Conservation (phyloP, 2,329 filamentous ascomycete species). For the Hypoxylon sp. region DNA sequence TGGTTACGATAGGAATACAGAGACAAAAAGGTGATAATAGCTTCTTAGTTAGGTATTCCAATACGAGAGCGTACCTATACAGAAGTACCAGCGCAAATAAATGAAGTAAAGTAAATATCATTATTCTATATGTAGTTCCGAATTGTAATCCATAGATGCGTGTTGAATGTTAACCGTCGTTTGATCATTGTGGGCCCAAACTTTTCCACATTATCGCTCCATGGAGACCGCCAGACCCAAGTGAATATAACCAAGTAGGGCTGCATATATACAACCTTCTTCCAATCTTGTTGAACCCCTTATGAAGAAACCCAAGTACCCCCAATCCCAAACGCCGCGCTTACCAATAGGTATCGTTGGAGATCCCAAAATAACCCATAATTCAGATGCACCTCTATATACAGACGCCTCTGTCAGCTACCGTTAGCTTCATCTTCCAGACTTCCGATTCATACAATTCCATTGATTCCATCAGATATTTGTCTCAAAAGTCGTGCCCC, state of each 20-base stretch:
- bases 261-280: conserved; percentile 6
- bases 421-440: too few relatives aligned
- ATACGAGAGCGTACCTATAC: background rate
- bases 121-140: conserved; percentile 10
- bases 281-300: conserved; percentile 11
- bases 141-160: background rate
- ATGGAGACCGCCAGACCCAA: background rate
- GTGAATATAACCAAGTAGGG: background rate
- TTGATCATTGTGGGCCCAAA: background rate
- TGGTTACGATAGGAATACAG: background rate
- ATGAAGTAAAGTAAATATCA: conserved; percentile 10
- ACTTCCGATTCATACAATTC: too few relatives aligned
- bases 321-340: conserved; percentile 30
- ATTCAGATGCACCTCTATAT: too few relatives aligned
- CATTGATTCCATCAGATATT: background rate
- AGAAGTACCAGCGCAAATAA: background rate
- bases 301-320: background rate
- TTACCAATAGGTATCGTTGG: conserved; percentile 3
- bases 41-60: background rate
- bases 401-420: too few relatives aligned
- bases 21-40: background rate
- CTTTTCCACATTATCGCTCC: background rate
- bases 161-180: conserved; percentile 6
- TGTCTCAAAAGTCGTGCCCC: background rate
- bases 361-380: too few relatives aligned